These are phyloP conservation scores for Chytriomyces sp. DNA, from an alignment of 192 early-diverging fungal species.

Conservation along the genomic window DNA sequence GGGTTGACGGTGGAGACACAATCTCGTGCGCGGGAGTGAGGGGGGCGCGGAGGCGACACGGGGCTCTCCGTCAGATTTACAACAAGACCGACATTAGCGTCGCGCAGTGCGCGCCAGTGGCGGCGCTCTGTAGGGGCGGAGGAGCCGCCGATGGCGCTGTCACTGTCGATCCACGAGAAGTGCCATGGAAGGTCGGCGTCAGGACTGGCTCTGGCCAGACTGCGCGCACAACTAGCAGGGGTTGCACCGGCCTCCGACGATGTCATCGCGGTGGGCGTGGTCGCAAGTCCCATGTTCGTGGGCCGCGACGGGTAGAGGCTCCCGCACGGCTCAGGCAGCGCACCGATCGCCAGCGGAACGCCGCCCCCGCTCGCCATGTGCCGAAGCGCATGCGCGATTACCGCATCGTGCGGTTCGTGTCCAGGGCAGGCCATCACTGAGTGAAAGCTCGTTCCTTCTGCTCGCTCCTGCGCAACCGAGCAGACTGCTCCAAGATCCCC, in stretches of 20 bases:
- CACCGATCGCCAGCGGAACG: neutral
- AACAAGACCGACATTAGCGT: constrained; percentile 42
- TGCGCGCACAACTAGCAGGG: too few relatives aligned
- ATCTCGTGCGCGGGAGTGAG: neutral
- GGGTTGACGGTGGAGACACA: neutral
- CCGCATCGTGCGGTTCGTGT: neutral
- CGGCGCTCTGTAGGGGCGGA: constrained; percentile 37
- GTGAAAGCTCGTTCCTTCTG: neutral
- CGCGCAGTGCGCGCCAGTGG: constrained; percentile 42
- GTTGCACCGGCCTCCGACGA: too few relatives aligned
- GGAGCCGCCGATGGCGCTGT: constrained; percentile 47
- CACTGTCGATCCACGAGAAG: constrained; percentile 45
- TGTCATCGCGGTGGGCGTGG: neutral
- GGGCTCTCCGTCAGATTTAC: constrained; percentile 52
- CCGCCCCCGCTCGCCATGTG: neutral
- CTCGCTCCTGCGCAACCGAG: too few relatives aligned
- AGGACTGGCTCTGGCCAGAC: too few relatives aligned
- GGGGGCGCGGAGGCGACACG: constrained; percentile 22
- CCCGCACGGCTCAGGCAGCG: neutral
- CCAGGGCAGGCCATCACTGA: neutral
- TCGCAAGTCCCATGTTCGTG: too few relatives aligned
- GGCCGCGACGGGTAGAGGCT: neutral
- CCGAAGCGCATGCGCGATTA: neutral
- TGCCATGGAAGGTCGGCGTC: constrained; percentile 52
- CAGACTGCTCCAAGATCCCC: too few relatives aligned